phyloP scores from a whole-genome alignment of 2,329 filamentous ascomycete species.

The Phyllosticta citrichinensis region DNA sequence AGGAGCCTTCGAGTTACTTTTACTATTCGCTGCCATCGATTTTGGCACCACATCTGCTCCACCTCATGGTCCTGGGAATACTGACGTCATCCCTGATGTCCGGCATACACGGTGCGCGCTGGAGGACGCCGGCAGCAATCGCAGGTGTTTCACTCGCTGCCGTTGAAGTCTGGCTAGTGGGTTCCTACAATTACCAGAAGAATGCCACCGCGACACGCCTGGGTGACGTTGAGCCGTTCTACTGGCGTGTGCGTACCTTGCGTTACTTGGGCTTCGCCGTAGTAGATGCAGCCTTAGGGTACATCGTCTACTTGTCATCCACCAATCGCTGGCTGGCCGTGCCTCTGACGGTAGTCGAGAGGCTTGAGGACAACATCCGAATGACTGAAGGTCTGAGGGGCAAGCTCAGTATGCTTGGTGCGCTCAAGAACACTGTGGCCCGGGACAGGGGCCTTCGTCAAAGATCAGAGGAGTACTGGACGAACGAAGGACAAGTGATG shows the following conservation, averaged over 20 bases:
- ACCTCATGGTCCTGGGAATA: constrained; percentile 61
- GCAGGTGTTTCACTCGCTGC: constrained; percentile 48
- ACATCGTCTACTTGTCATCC: constrained; percentile 61
- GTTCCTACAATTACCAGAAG: constrained; percentile 53
- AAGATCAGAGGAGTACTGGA: constrained; percentile 66
- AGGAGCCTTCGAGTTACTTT: constrained; percentile 77
- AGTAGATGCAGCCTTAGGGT: constrained; percentile 55
- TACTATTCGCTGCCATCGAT: constrained; percentile 70
- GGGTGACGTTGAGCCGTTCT: constrained; percentile 57
- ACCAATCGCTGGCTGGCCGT: constrained; percentile 70
- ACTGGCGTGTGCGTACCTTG: constrained; percentile 56
- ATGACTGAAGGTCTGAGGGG: constrained; percentile 50
- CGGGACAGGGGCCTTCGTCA: constrained; percentile 62
- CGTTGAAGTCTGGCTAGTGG: constrained; percentile 56
- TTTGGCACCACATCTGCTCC: constrained; percentile 66
- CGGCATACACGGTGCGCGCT: constrained; percentile 53
- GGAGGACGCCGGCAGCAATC: constrained; percentile 62
- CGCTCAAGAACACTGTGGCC: constrained; percentile 70
- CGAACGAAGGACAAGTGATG: constrained; percentile 63
- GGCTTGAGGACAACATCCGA: constrained; percentile 51
- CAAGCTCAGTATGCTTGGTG: constrained; percentile 61
- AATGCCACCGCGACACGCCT: constrained; percentile 53
- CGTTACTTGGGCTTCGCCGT: constrained; percentile 55
- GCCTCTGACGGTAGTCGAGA: constrained; percentile 52
- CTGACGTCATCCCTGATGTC: constrained; percentile 60